phyloP scores from a whole-genome alignment of 768 basidiomycete genomes.

The Daedalea quercina region DNA sequence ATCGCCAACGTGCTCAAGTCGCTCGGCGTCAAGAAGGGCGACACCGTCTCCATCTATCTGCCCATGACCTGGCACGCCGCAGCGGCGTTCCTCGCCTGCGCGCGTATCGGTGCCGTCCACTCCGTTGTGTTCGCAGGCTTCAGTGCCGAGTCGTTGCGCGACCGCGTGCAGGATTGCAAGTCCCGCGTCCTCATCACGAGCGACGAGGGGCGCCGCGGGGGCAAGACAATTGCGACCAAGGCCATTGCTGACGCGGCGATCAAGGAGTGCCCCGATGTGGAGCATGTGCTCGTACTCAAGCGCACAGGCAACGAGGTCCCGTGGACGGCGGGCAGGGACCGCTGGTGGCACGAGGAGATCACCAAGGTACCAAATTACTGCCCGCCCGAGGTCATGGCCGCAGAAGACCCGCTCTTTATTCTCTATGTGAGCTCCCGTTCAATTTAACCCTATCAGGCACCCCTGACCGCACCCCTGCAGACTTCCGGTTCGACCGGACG shows the following conservation, averaged over 20 bases:
- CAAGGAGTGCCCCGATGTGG: conserved; percentile 75
- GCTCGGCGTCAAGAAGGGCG: conserved; percentile 91
- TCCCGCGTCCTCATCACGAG: conserved; percentile 90
- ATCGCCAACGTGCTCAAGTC: conserved; percentile 89
- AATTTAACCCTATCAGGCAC: conserved; percentile 1
- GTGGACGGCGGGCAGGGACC: conserved; percentile 80
- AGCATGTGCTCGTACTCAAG: conserved; percentile 85
- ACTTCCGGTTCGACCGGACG: conserved; percentile 93
- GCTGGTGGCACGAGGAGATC: conserved; percentile 96
- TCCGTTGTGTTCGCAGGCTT: conserved; percentile 98
- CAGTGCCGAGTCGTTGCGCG: conserved; percentile 88
- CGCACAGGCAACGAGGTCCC: conserved; percentile 80
- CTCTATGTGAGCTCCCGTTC: conserved; percentile 70
- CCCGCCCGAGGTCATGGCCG: conserved; percentile 77
- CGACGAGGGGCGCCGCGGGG: conserved; percentile 91
- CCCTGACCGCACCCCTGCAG: conserved; percentile 31
- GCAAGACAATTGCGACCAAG: conserved; percentile 92
- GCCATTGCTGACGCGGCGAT: conserved; percentile 90
- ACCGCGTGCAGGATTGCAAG: conserved; percentile 85
- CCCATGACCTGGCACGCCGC: conserved; percentile 96
- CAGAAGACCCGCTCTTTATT: conserved; percentile 98
- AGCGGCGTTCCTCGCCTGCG: conserved; percentile 95
- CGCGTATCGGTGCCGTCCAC: conserved; percentile 93
- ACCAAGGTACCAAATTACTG: conserved; percentile 83
- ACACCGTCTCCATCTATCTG: conserved; percentile 88